Percentiles rank a stretch among this genome's conserved stretches.
phyloP scores from a whole-genome alignment of 176 grass and related monocot genomes.

The Cymbopogon citratus region DNA sequence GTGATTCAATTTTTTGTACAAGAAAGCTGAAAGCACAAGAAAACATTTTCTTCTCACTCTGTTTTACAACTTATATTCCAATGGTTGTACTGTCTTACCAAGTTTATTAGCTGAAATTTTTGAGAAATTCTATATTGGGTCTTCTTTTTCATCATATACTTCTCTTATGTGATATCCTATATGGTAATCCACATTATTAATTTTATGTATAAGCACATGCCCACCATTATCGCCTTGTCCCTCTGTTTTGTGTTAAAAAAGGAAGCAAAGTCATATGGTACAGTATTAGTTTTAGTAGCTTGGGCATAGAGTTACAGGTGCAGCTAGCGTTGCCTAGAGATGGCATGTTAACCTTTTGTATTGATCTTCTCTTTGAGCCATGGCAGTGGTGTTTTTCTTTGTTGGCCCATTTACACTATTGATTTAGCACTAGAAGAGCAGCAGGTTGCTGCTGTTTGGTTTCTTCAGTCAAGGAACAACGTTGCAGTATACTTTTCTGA shows the following conservation, averaged over 20 bases:
- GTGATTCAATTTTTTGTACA: too few species aligned
- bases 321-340: not conserved
- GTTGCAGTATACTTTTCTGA: slow-evolving; percentile 52
- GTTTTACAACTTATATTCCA: too few species aligned
- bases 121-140: not conserved
- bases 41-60: too few species aligned
- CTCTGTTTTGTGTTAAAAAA: not conserved
- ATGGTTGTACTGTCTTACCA: too few species aligned
- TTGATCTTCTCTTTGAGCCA: not conserved
- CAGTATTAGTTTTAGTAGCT: not conserved
- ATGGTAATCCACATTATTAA: not conserved
- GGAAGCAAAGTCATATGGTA: not conserved
- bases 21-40: too few species aligned
- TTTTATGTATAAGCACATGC: not conserved
- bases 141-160: not conserved
- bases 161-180: not conserved
- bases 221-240: not conserved
- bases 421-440: slow-evolving; percentile 61
- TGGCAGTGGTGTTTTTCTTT: slow-evolving; percentile 5
- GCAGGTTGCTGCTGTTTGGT: slow-evolving; percentile 28
- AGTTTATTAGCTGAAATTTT: too few species aligned
- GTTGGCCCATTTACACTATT: slow-evolving; percentile 20
- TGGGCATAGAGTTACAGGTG: not conserved
- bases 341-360: not conserved
- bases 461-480: too few species aligned